Conservation (phyloP, 2,329 filamentous ascomycete species). For the Phialemoniopsis sp. region DNA sequence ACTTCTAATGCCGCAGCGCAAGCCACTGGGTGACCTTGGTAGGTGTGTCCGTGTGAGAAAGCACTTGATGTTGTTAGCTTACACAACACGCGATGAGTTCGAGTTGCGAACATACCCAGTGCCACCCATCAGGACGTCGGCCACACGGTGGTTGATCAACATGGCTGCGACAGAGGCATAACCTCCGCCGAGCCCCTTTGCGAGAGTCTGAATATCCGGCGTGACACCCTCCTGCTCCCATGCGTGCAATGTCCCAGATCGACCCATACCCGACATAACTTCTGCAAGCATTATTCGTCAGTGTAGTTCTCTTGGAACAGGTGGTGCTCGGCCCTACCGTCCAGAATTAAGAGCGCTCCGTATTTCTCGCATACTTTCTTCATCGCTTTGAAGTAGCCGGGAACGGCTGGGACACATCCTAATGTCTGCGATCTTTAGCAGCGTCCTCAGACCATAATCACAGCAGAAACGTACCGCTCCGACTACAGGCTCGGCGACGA, state of each 20-base stretch:
- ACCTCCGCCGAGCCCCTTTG: conserved; percentile 55
- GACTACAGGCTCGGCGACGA: conserved; percentile 56
- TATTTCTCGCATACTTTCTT: conserved; percentile 59
- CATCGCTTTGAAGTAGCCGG: conserved; percentile 62
- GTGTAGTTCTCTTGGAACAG: no score
- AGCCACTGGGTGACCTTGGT: conserved; percentile 50
- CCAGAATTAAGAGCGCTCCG: conserved; percentile 62
- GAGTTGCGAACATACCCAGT: conserved; percentile 8
- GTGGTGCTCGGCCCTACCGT: conserved; percentile 28
- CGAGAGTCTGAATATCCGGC: conserved; percentile 56
- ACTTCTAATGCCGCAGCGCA: conserved; percentile 50
- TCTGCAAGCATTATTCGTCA: conserved; percentile 11
- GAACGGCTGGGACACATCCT: conserved; percentile 57
- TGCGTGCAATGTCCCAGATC: conserved; percentile 52
- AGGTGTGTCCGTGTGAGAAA: conserved; percentile 57
- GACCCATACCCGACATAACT: conserved; percentile 57
- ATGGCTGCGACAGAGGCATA: conserved; percentile 51
- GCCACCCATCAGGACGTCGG: conserved; percentile 39
- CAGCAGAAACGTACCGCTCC: conserved; percentile 37
- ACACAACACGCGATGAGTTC: no score
- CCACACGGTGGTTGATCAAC: conserved; percentile 42
- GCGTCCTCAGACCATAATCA: not conserved
- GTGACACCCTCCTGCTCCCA: conserved; percentile 55
- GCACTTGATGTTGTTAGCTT: conserved; percentile 14
- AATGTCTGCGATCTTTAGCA: conserved; percentile 38